Evolutionary conservation across 1,284 basidiomycete genomes (phyloP).

Genomic region (Ceratobasidium sp.): DNA sequence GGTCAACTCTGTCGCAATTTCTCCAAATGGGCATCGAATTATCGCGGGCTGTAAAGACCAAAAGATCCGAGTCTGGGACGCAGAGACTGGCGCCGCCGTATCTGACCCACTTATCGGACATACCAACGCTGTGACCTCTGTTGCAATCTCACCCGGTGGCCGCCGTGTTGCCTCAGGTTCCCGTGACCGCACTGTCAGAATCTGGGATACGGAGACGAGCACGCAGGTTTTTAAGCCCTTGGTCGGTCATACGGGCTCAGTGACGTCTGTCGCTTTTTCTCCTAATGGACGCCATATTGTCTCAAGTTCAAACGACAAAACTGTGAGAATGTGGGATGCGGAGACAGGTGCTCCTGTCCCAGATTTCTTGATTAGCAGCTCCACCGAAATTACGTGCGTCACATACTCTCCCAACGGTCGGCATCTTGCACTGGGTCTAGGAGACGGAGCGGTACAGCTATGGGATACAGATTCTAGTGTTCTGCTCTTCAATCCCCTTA

Average conservation of each 20-base stretch:
- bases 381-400: neutral
- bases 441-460: neutral
- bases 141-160: constrained; percentile 16
- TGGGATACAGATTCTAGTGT: constrained; percentile 2
- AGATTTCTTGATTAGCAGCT: neutral
- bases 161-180: neutral
- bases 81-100: neutral
- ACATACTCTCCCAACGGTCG: neutral
- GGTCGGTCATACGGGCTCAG: neutral
- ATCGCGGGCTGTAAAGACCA: neutral
- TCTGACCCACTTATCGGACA: neutral
- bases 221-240: neutral
- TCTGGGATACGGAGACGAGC: neutral
- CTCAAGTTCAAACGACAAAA: neutral
- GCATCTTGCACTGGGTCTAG: neutral
- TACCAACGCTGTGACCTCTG: neutral
- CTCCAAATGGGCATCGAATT: neutral
- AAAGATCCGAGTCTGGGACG: neutral
- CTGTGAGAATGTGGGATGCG: constrained; percentile 35
- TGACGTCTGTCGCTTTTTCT: constrained; percentile 20
- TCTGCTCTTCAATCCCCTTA: neutral
- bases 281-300: constrained; percentile 16
- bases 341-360: neutral
- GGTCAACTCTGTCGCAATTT: neutral
- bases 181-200: neutral